Base-by-base conservation (phyloP, 495 filamentous ascomycete genomes). In the Hapsidospora chrysogenum region DNA sequence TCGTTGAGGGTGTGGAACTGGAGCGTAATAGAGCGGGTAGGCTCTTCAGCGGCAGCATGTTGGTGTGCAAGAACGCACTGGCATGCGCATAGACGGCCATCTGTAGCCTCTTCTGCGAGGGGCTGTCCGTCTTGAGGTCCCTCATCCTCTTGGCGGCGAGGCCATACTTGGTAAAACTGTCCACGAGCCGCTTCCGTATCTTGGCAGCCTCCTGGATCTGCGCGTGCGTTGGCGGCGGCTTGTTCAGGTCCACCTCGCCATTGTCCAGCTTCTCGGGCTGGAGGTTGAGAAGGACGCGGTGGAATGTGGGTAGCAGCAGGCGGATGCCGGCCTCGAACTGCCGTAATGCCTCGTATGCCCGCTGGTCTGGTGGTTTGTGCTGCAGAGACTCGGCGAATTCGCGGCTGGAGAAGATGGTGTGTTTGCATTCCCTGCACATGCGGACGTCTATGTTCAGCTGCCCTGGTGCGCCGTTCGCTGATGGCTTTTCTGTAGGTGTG, bases 281-380 rank as follows among this genome's bases (percentile, higher is more conserved):
- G 29, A 62, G 45, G 3, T 75, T 64, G 9, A 71, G 33, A 1
- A 96, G 66, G 0, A 89, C 61, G 27, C 74, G 77, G 44, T 95
- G 86, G 43, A 97, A 97, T 2, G 74, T 78, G 0, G 89, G 89
- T 37, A 94, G 57, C 36, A 95, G 64, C 31, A 81, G 57, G 21
- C 76, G 72, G 41, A 97, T 95, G 31, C 89, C 89, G 29, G 72
- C 65, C 53, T 96, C 81, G 40, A 95, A 96, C 45, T 95, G 85
- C 4, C 75, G 56, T 3, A 97, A 61, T 34, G 85, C 89, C 37
- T 89, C 78, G 50, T 94, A 96, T 1, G 82, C 74, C 33, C 81
- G 67, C 42, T 83, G 73, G 39, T 85, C 80, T 14, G 80, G 66
- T 2, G 85, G 80, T 40, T 74, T 78, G 14, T 70, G 64, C 4